Percentiles rank a stretch among this genome's conserved stretches.
Evolutionary conservation across 1,284 basidiomycete species (phyloP).

Genomic region (Wallemia mellicola): DNA sequence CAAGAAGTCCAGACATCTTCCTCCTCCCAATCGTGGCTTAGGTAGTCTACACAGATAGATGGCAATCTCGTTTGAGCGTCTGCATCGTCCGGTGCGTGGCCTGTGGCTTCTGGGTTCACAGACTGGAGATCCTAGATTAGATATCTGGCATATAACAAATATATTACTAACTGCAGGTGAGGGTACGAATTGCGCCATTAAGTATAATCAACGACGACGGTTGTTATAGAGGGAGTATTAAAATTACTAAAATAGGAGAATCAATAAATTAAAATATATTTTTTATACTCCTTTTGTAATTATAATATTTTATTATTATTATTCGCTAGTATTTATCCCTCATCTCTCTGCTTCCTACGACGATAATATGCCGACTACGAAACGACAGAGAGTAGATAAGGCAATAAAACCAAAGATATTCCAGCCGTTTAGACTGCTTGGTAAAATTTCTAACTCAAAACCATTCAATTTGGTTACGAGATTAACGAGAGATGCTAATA

Average conservation of each 20-base stretch:
- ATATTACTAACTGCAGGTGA: neutral
- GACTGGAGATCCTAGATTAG: no score
- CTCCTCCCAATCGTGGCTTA: constrained; percentile 83
- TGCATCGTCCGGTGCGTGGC: constrained; percentile 19
- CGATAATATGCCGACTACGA: no score
- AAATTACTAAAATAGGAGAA: no score
- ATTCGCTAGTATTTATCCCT: no score
- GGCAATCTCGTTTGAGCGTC: constrained; percentile 23
- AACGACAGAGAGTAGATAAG: neutral
- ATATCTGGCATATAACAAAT: no score
- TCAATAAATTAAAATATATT: no score
- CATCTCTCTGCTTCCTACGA: no score
- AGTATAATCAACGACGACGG: neutral
- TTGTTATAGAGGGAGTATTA: neutral
- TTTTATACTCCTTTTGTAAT: no score
- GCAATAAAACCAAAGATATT: constrained; percentile 27
- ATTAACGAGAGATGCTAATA: constrained; percentile 50
- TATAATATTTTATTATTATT: no score
- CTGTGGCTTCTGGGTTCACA: neutral
- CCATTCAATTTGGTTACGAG: constrained; percentile 69
- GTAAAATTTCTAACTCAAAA: constrained; percentile 67
- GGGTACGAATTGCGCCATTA: neutral
- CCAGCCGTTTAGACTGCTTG: constrained; percentile 78
- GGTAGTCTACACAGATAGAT: constrained; percentile 30
- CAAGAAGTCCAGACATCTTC: constrained; percentile 96